Base-by-base conservation (phyloP, 2,329 filamentous ascomycete species). In the Zasmidium citrigriseum region DNA sequence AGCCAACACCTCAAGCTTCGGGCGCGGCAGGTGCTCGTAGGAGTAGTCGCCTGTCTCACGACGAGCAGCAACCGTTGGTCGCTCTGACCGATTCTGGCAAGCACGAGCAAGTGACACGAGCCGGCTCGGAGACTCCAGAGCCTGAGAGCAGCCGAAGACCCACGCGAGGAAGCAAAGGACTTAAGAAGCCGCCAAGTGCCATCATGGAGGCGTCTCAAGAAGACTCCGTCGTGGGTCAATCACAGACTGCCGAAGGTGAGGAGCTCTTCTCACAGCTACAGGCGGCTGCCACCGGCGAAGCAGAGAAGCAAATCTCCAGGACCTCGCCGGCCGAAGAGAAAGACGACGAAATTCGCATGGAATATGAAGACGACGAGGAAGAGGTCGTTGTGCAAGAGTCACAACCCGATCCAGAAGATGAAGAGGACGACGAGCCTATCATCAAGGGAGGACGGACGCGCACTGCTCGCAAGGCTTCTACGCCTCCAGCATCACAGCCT, bases 21-120 rank as follows among this genome's bases (percentile, higher is more conserved):
- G 67, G 58, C 16, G 59, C 63, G 4, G 59, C 55, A 18, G 64
- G 59, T 9, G 76, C 74, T 41, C 76, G 85, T 62, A 79, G 84
- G 61, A 86, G 80, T 62, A 86, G 83, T 68, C 84, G 86, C 47
- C 77, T 84, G 18, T 85, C 81, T 22, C 83, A 84, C 61, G 83
- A 84, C 62, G 76, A 81, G 3, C 79, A 82, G 23, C 80, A 82
- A 34, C 79, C 83, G 29, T 78, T 87, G 14, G 74, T 85, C 47
- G 83, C 81, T 16, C 73, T 87, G 46, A 83, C 84, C 2, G 81
- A 83, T 62, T 86, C 84, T 7, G 85, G 85, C 18, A 81, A 77
- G 58, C 83, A 87, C 69, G 78, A 80, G 58, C 72, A 83, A 54
- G 76, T 83, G 3, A 75, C 85, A 10, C 77, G 83, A 59, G 75